Base-by-base conservation (phyloP, 129 eudicot genomes). In the Logfia minima region DNA sequence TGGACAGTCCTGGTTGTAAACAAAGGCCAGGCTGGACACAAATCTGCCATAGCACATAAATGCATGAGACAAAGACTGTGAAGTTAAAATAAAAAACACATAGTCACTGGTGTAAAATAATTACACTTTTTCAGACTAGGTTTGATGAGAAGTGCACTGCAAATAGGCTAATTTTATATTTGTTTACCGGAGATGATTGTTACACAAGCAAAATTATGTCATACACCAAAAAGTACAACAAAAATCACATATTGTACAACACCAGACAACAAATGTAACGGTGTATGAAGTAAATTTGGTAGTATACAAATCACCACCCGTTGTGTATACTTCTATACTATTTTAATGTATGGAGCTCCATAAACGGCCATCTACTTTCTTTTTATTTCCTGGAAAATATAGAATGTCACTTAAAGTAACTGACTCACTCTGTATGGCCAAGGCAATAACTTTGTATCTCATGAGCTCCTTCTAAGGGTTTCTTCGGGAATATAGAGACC, bases 401-500 rank as follows among this genome's bases (percentile, higher is more conserved):
- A 65, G 3, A 24, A 72, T 71, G 48, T 17, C 59, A 74, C 72
- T 56, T 70, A 34, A 66, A 76, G 75, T 75, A 71, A 77, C 81
- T 52, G 22, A 82, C 98, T 87, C 80, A 92, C 98, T 94, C 97
- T 71, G 97, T 89, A 88, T 94, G 99, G 61, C 92, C 97, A 81
- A 94, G 97, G 81, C 99, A 94, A 83, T 87, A 94, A 71, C 92
- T 87, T 72, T 94, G 97, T 71, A 94, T 94, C 86, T 94, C 97
- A 82, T 94, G 97, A 34, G 92, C 97, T 85, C 99, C 99, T 65
- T 86, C 77, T 74, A 85, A 75, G 61, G 92, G 96, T 69, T 86
- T 89, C 79, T 82, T 86, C 6, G 99, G 97, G 70, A 94, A 89
- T 45, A 85, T 73, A 17, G 92, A 87, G 82, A 94, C 97, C 99